A percentile compares a stretch with the other conserved stretches of the same genome.
Conservation (phyloP, 257 asterid species). For the Solanum chmielewskii region DNA sequence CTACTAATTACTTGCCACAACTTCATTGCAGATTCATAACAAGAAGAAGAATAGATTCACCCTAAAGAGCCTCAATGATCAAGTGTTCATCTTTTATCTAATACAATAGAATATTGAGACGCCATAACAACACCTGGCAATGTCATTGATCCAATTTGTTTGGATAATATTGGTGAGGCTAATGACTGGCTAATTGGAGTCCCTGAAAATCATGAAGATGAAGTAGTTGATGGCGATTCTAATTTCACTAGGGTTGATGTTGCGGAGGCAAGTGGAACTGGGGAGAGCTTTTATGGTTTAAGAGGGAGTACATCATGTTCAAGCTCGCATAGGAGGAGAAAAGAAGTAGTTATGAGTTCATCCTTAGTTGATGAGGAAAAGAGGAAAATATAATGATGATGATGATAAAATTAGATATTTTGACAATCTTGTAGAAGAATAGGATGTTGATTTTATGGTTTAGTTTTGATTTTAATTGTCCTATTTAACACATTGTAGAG, state of each 20-base stretch:
- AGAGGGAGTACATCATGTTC: not conserved
- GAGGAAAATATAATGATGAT: not conserved
- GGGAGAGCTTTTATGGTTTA: not conserved
- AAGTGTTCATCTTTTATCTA: not conserved
- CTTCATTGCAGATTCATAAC: not conserved
- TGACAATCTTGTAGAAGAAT: not conserved
- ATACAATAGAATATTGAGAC: not conserved
- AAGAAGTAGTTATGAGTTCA: not conserved
- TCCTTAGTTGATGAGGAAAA: not conserved
- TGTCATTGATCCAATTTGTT: not conserved
- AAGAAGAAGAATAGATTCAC: not conserved
- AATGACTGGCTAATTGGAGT: not conserved
- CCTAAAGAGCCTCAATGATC: not conserved
- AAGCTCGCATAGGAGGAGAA: not conserved
- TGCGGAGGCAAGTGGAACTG: not conserved
- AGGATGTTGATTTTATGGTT: not conserved
- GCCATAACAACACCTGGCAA: not conserved
- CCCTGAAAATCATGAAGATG: not conserved
- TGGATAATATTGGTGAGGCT: not conserved
- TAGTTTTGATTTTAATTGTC: not conserved
- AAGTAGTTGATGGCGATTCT: not conserved
- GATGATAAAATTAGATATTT: not conserved
- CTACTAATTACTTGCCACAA: not conserved
- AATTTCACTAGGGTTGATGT: not conserved
- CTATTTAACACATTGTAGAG: not conserved